Evolutionary conservation across 139 green algal genomes (phyloP), one percentile per base, ranked within the genome.

Genomic region (Chlorella sp.): DNA sequence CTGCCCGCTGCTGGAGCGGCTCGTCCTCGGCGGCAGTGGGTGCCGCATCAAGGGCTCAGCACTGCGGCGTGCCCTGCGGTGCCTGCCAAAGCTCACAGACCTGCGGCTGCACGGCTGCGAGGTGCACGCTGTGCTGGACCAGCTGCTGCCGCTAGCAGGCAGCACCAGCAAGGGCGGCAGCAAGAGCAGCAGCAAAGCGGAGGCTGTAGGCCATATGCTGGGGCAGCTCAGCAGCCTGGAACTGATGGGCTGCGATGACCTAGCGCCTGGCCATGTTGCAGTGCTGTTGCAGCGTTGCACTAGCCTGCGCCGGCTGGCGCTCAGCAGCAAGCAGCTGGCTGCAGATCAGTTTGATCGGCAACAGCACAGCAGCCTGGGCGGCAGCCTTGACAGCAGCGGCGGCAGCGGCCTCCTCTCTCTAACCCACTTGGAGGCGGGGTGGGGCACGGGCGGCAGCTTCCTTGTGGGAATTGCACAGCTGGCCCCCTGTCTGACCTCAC

Each of bases 251-350:
- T 36, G 26, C 12, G 12, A 39, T 41, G 41, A 60, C 15, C 0
- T 78, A 2, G 11, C 25, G 17, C 28, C 13, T 28, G 13, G 13
- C 5, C 41, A 78, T 9, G 70, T 60, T 11, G 39, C 28, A 7
- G 70, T 47, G 6, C 70, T 78, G 70, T 25, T 78, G 0, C 36
- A 47, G 12, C 39, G 26, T 12, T 78, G 70, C 70, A 78, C 70
- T 26, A 56, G 39, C 39, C 70, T 78, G 70, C 70, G 70, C 39
- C 39, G 41, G 39, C 70, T 78, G 26, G 70, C 70, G 39, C 41
- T 78, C 17, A 60, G 39, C 70, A 28, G 39, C 39, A 18, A 56
- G 25, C 70, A 60, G 70, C 70, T 78, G 39, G 39, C 70, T 15
- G 39, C 39, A 26, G 70, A 78, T 1, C 23, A 28, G 11, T 56